Evolutionary conservation across 495 filamentous ascomycete species (phyloP), one percentile per base, ranked within the genome.

Genomic region (Xylaria venustula): DNA sequence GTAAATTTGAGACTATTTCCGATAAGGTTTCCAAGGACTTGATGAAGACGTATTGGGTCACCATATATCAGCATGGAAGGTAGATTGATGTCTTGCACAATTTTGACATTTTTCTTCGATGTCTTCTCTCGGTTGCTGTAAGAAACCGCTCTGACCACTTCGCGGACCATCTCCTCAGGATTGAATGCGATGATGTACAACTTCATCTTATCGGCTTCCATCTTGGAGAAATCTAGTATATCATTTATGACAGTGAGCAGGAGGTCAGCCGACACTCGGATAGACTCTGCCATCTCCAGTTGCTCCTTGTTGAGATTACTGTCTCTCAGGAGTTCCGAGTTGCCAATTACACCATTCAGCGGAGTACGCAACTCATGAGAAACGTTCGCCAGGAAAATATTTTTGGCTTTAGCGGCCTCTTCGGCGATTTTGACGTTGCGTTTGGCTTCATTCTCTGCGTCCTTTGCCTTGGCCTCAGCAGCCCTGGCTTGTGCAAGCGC

Each of bases 1-100:
- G 92, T 97, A 73, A 97, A 97, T 68, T 97, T 97, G 72, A 97
- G 88, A 71, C 88, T 92, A 77, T 97, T 97, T 64, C 90, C 90
- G 34, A 97, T 88, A 22, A 96, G 82, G 62, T 97, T 97, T 77
- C 94, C 94, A 58, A 97, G 85, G 3, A 96, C 92, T 70, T 97
- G 92, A 67, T 96, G 92, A 3, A 97, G 79, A 34, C 92, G 88
- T 44, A 96, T 90, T 9, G 92, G 92, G 63, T 97, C 92, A 4
- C 92, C 92, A 61, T 91, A 85, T 34, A 97, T 92, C n/a, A 94
- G 80, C 57, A 92, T 82, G 12, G 88, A 78, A 2, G 87, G 84
- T 51, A 93, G 84, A 56, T 92, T 83, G 58, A 93, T 87, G 7
- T 92, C 90, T 64, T 90, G 79, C 54, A 96, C 72, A 36, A 85